Evolutionary conservation across 495 filamentous ascomycete genomes (phyloP).

Genomic region (Neurospora sp.): DNA sequence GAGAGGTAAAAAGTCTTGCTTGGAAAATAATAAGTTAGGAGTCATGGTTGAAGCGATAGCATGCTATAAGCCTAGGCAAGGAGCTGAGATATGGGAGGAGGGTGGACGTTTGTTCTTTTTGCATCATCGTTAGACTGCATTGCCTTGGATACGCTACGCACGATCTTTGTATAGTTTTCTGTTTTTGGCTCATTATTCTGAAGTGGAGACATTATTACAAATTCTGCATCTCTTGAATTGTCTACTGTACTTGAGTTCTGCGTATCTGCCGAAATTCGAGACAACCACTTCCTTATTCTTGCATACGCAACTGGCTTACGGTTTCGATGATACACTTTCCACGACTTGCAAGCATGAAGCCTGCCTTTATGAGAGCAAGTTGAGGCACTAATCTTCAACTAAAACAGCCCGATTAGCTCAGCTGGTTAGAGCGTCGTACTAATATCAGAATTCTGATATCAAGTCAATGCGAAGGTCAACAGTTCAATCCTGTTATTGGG

Average conservation of each 20-base stretch:
- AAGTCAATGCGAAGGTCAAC: not conserved
- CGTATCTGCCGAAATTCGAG: not conserved
- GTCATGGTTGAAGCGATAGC: not conserved
- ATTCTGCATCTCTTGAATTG: not conserved
- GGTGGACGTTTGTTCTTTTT: not conserved
- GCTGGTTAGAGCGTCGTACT: not conserved
- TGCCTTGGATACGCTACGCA: not conserved
- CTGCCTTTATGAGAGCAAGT: no score
- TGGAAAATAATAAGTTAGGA: not conserved
- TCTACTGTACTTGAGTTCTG: not conserved
- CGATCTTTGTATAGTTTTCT: not conserved
- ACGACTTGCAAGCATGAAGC: no score
- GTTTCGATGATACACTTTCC: not conserved
- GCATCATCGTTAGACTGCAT: not conserved
- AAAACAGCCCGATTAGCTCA: not conserved
- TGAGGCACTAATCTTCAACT: accelerated
- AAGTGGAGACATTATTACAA: not conserved
- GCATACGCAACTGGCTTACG: no score
- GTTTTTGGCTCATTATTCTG: not conserved
- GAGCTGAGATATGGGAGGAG: not conserved
- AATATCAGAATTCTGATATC: not conserved
- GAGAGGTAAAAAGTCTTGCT: not conserved
- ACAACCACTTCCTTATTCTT: not conserved
- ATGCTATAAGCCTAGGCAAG: not conserved
- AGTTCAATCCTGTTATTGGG: not conserved